Evolutionary conservation across 768 basidiomycete genomes (phyloP), one percentile per base, ranked within the genome.

Genomic region (Suillus ampliporus): DNA sequence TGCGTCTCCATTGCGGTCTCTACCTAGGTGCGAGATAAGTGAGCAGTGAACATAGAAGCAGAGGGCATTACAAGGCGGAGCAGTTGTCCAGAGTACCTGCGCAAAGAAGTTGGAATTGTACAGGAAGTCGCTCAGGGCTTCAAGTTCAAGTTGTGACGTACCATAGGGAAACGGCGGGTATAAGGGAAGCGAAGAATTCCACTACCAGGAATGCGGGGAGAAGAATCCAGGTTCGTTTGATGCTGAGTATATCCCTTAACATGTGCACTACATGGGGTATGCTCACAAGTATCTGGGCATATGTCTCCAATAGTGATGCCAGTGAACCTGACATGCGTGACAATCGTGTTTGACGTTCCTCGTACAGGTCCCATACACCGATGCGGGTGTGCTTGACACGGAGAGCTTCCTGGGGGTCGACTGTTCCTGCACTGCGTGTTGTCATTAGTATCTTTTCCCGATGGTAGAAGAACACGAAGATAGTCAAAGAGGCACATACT

Each of bases 361-460:
- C 86, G 70, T 92, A 93, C 34, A 91, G 73, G 66, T 92, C 89
- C 91, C 91, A 93, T 48, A 91, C 84, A 41, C 91, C 91, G 40
- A n/a, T n/a, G n/a, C n/a, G n/a, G n/a, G n/a, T n/a, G n/a, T n/a
- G n/a, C n/a, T n/a, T n/a, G n/a, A n/a, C 82, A 60, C 70, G 71
- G 2, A 63, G 57, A 2, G 64, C 46, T 69, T 83, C 79, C 2
- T 75, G 59, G n/a, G 80, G 78, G 62, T 83, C 66, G 65, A 82
- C 82, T 1, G 52, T 69, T 61, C 63, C 75, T 10, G 34, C 14
- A n/a, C n/a, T n/a, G 26, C 63, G 60, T 19, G 35, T 52, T 5
- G 60, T 60, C 14, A 65, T 48, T 28, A n/a, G n/a, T 41, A 63
- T 50, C 28, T 47, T 23, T 10, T n/a, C 31, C 46, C 28, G 37